Evolutionary conservation across 345 rosid genomes (phyloP).

Genomic region (Eucalyptus cloeziana): DNA sequence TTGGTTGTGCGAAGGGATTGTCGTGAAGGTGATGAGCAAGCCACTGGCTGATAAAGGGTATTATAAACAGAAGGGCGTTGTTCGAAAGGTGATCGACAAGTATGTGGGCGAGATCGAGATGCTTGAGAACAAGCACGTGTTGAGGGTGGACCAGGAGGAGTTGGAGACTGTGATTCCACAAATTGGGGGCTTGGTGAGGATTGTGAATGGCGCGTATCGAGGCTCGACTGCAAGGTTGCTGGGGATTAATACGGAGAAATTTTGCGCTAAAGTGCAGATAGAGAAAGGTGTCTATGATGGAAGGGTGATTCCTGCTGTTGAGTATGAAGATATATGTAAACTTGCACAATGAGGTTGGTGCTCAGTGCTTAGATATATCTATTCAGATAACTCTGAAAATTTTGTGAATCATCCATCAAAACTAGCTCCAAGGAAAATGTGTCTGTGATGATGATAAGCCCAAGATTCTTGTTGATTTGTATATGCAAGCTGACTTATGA

Average conservation of each 20-base stretch:
- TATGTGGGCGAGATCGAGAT: slow-evolving; percentile 87
- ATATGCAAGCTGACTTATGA: not conserved
- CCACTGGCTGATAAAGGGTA: slow-evolving; percentile 72
- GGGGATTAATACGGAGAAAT: slow-evolving; percentile 73
- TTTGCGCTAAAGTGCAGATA: slow-evolving; percentile 75
- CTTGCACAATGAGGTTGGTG: slow-evolving; percentile 27
- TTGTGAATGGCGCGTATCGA: slow-evolving; percentile 88
- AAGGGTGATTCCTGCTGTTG: slow-evolving; percentile 65
- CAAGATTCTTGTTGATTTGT: not conserved
- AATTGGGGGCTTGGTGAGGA: slow-evolving; percentile 62
- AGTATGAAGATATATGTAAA: slow-evolving; percentile 88
- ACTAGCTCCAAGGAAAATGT: not conserved
- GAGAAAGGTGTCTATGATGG: slow-evolving; percentile 97
- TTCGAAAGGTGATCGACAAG: slow-evolving; percentile 72
- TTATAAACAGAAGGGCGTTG: slow-evolving; percentile 81
- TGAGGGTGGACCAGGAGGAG: slow-evolving; percentile 94
- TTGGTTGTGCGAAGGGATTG: slow-evolving; percentile 74
- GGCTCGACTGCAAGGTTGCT: slow-evolving; percentile 70
- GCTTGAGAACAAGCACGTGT: slow-evolving; percentile 62
- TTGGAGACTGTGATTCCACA: slow-evolving; percentile 94
- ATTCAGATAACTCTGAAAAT: not conserved
- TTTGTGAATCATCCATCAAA: not conserved
- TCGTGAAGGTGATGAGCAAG: slow-evolving; percentile 91
- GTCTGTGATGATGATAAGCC: not conserved
- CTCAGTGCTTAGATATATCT: not conserved